A percentile compares a stretch with the other conserved stretches of the same genome.
phyloP scores from a whole-genome alignment of 805 yeast genomes.

The Kodamaea restingae region DNA sequence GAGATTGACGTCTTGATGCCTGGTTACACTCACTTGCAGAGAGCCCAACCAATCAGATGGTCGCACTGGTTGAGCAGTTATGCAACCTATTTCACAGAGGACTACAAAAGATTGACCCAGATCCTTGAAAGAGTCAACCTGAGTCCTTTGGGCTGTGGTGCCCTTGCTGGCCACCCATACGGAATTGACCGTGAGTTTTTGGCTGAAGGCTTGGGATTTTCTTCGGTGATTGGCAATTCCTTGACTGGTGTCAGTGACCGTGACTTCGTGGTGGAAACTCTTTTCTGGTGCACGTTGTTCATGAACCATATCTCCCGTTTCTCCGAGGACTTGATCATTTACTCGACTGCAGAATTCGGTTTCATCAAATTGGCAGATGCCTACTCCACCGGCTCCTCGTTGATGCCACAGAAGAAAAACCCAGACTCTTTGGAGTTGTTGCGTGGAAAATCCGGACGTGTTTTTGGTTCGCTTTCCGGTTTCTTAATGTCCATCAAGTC shows the following conservation, averaged over 20 bases:
- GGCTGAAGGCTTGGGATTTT: constrained; percentile 76
- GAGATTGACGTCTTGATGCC: constrained; percentile 97
- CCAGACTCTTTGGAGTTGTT: constrained; percentile 94
- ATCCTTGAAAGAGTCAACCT: constrained; percentile 77
- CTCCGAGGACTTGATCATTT: constrained; percentile 90
- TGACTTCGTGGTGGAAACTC: constrained; percentile 91
- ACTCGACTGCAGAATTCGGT: constrained; percentile 97
- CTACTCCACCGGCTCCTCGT: constrained; percentile 95
- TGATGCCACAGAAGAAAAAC: constrained; percentile 99
- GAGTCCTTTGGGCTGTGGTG: constrained; percentile 95
- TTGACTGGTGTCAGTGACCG: constrained; percentile 96
- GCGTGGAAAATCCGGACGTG: constrained; percentile 97
- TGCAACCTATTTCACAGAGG: constrained; percentile 92
- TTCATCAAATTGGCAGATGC: constrained; percentile 93
- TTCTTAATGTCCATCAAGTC: constrained; percentile 95
- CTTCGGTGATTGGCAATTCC: constrained; percentile 89
- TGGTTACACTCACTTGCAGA: constrained; percentile 96
- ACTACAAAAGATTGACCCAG: constrained; percentile 78
- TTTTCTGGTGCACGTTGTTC: constrained; percentile 93
- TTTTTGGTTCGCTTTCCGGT: constrained; percentile 91
- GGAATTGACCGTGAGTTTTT: constrained; percentile 95
- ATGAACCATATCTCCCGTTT: constrained; percentile 95
- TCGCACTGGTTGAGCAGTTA: constrained; percentile 94
- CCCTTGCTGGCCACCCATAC: constrained; percentile 98
- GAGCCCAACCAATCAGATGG: constrained; percentile 99